Conservation (phyloP, 345 rosid species). For the Arabidopsis arenosa region DNA sequence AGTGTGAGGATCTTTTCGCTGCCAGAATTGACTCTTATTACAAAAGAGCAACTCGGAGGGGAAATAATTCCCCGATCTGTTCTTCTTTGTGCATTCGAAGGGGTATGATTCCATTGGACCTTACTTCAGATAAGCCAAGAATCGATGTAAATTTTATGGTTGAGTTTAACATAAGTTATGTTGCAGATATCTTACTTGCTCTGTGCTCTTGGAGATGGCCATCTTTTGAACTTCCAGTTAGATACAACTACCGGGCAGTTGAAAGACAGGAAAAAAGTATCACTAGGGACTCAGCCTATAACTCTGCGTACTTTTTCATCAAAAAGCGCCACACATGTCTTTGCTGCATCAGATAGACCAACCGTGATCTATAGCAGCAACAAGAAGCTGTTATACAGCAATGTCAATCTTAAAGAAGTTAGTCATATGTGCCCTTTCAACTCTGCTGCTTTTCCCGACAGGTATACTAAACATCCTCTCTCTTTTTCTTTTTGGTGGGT, state of each 20-base stretch:
- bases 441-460: constrained; percentile 99
- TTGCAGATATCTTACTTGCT: constrained; percentile 86
- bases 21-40: constrained; percentile 83
- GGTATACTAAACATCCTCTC: constrained; percentile 51
- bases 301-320: constrained; percentile 97
- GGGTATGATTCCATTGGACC: constrained; percentile 60
- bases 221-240: constrained; percentile 85
- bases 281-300: constrained; percentile 98
- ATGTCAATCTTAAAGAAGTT: constrained; percentile 97
- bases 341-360: constrained; percentile 98
- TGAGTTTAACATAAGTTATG: constrained; percentile 31
- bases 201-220: constrained; percentile 99
- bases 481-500: background rate
- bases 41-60: constrained; percentile 93
- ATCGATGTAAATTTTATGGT: background rate
- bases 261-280: constrained; percentile 88
- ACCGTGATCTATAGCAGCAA: constrained; percentile 97
- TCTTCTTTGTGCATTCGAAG: constrained; percentile 94
- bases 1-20: constrained; percentile 90
- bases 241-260: constrained; percentile 84
- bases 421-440: constrained; percentile 98
- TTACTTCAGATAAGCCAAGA: constrained; percentile 26
- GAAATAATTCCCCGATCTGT: constrained; percentile 97
- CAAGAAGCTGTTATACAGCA: constrained; percentile 93
- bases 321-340: constrained; percentile 85